Evolutionary conservation across 345 rosid genomes (phyloP).

Genomic region (Rubroshorea leprosula): DNA sequence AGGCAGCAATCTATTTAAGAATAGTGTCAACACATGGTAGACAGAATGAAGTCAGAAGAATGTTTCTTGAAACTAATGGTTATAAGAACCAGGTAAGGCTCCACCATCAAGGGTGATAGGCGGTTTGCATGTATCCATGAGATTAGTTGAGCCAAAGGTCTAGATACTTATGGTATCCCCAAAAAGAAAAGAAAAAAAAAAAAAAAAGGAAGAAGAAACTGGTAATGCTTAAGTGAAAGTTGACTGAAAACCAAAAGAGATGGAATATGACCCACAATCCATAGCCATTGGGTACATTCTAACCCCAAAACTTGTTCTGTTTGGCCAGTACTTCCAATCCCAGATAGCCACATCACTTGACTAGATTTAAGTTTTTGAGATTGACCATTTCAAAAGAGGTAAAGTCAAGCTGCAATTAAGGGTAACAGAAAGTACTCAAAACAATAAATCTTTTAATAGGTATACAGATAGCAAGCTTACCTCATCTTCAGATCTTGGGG

Average conservation of each 20-base stretch:
- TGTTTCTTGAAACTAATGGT: not conserved
- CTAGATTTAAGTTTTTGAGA: not conserved
- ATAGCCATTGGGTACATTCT: too few species aligned
- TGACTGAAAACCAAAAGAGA: too few species aligned
- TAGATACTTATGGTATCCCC: too few species aligned
- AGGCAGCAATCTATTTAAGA: too few species aligned
- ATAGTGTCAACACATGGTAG: not conserved
- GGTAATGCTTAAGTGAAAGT: not conserved
- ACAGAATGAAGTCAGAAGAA: not conserved
- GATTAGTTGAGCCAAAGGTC: too few species aligned
- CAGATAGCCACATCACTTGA: too few species aligned
- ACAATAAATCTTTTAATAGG: too few species aligned
- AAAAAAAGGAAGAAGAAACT: too few species aligned
- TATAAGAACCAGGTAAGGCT: not conserved
- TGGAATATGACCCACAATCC: too few species aligned
- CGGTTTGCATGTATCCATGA: too few species aligned
- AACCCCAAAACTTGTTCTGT: too few species aligned
- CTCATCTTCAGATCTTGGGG: slow-evolving; percentile 72
- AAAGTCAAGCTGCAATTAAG: not conserved
- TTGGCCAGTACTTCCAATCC: not conserved
- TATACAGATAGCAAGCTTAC: slow-evolving; percentile 28
- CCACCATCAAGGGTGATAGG: not conserved
- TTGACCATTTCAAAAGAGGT: not conserved
- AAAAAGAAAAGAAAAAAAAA: too few species aligned
- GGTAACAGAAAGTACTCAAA: not conserved